These are phyloP conservation scores for Penicillium roqueforti DNA, from an alignment of 495 filamentous ascomycete genomes.

Conservation along the genomic window DNA sequence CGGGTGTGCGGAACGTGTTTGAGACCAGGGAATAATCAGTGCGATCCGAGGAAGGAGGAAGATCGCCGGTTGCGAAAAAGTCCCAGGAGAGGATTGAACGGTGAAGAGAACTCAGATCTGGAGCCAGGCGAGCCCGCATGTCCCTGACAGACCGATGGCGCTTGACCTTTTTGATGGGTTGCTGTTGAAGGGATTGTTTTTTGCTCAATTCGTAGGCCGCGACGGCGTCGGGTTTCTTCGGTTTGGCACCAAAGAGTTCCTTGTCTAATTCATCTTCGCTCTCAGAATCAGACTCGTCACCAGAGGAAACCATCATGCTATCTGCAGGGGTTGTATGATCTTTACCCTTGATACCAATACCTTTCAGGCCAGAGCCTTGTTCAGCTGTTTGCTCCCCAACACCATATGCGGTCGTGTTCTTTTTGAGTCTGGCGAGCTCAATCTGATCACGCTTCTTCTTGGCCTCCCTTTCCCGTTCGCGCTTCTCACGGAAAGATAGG, in stretches of 20 bases:
- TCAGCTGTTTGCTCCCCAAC: conserved; percentile 57
- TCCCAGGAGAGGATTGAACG: conserved; percentile 87
- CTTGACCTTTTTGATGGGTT: conserved; percentile 76
- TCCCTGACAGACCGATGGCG: conserved; percentile 77
- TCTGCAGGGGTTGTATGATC: conserved; percentile 67
- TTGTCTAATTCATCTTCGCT: conserved; percentile 63
- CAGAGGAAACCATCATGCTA: conserved; percentile 81
- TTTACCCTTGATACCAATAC: conserved; percentile 75
- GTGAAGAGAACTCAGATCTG: conserved; percentile 82
- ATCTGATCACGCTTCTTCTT: conserved; percentile 67
- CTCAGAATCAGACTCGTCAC: conserved; percentile 70
- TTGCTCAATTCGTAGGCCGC: conserved; percentile 54
- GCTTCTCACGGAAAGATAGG: conserved; percentile 60
- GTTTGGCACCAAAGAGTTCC: conserved; percentile 53
- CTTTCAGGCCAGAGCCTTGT: conserved; percentile 73
- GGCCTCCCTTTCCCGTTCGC: conserved; percentile 67
- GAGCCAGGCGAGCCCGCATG: conserved; percentile 86
- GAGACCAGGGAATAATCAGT: conserved; percentile 70
- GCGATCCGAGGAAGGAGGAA: conserved; percentile 66
- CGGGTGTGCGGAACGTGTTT: conserved; percentile 67
- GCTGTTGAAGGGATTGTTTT: conserved; percentile 47
- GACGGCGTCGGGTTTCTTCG: conserved; percentile 44
- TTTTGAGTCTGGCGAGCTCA: conserved; percentile 61
- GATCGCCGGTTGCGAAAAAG: conserved; percentile 80
- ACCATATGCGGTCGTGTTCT: conserved; percentile 46